These are phyloP conservation scores for Melaleuca alternifolia DNA, from an alignment of 345 rosid genomes.

Conservation along the genomic window DNA sequence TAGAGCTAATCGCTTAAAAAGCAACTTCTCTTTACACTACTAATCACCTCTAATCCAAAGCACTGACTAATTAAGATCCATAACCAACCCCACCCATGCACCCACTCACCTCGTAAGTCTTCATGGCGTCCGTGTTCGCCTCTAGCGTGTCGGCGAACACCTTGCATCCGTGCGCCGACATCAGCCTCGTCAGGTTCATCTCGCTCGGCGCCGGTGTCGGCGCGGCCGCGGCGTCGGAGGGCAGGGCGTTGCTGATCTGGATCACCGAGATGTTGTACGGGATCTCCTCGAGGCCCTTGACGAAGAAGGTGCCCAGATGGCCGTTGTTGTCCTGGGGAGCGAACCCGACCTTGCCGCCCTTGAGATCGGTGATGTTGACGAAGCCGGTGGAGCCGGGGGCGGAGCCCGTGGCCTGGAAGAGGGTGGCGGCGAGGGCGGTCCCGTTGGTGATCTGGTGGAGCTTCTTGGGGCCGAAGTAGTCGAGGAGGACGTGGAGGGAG, in stretches of 20 bases:
- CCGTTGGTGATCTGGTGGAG: slow-evolving; percentile 94
- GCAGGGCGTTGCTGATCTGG: slow-evolving; percentile 60
- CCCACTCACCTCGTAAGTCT: slow-evolving; percentile 48
- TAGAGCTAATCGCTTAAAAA: background rate
- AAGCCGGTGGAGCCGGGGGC: slow-evolving; percentile 85
- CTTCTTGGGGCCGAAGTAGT: slow-evolving; percentile 91
- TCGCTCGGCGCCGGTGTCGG: slow-evolving; percentile 76
- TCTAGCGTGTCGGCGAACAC: slow-evolving; percentile 76
- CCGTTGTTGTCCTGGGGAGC: slow-evolving; percentile 61
- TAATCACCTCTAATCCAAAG: background rate
- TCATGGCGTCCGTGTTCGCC: slow-evolving; percentile 52
- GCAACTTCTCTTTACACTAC: background rate
- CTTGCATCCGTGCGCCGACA: slow-evolving; percentile 97
- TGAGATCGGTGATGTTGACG: slow-evolving; percentile 83
- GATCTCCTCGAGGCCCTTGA: slow-evolving; percentile 67
- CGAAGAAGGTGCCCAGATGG: slow-evolving; percentile 34
- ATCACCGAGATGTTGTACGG: slow-evolving; percentile 88
- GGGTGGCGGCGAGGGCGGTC: slow-evolving; percentile 86
- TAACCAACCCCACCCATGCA: background rate
- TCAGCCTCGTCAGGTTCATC: slow-evolving; percentile 61
- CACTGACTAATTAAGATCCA: background rate
- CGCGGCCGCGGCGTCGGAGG: slow-evolving; percentile 72
- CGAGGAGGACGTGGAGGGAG: slow-evolving; percentile 88
- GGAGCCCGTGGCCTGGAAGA: slow-evolving; percentile 87
- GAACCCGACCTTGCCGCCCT: slow-evolving; percentile 86